Percentiles rank a stretch among this genome's conserved stretches.
Evolutionary conservation across 1,284 basidiomycete genomes (phyloP).

Genomic region (Pseudozyma sp.): DNA sequence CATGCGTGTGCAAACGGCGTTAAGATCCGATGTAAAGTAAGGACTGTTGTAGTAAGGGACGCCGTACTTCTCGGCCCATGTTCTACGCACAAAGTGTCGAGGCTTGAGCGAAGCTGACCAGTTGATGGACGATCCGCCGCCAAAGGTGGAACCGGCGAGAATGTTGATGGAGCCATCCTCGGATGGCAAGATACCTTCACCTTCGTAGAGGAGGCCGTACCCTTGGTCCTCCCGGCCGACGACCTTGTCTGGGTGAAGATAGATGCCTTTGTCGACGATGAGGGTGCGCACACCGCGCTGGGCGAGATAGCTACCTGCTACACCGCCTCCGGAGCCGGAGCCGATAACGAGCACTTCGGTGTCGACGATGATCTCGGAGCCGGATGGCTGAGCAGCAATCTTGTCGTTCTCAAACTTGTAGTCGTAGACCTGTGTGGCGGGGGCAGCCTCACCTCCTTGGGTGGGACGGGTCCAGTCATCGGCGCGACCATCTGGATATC

Average conservation of each 20-base stretch:
- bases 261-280: constrained; percentile 71
- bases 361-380: constrained; percentile 56
- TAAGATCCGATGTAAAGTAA: constrained; percentile 68
- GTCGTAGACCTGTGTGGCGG: constrained; percentile 41
- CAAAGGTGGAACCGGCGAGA: constrained; percentile 70
- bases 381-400: constrained; percentile 49
- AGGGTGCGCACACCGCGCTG: constrained; percentile 69
- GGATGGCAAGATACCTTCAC: constrained; percentile 68
- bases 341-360: constrained; percentile 70
- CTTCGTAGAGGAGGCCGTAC: constrained; percentile 69
- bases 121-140: constrained; percentile 72
- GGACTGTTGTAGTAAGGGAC: constrained; percentile 68
- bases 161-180: constrained; percentile 69
- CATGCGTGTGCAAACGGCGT: constrained; percentile 69
- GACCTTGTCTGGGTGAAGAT: constrained; percentile 68
- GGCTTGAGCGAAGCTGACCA: constrained; percentile 71
- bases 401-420: constrained; percentile 66
- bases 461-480: constrained; percentile 56
- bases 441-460: constrained; percentile 24
- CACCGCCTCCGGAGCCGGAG: constrained; percentile 71
- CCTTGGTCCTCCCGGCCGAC: constrained; percentile 67
- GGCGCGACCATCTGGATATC: constrained; percentile 59
- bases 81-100: constrained; percentile 69
- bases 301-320: constrained; percentile 67
- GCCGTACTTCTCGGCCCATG: constrained; percentile 69